These are phyloP conservation scores for Orbilia blumenaviensis DNA, from an alignment of 2,329 filamentous ascomycete species.

Conservation along the genomic window DNA sequence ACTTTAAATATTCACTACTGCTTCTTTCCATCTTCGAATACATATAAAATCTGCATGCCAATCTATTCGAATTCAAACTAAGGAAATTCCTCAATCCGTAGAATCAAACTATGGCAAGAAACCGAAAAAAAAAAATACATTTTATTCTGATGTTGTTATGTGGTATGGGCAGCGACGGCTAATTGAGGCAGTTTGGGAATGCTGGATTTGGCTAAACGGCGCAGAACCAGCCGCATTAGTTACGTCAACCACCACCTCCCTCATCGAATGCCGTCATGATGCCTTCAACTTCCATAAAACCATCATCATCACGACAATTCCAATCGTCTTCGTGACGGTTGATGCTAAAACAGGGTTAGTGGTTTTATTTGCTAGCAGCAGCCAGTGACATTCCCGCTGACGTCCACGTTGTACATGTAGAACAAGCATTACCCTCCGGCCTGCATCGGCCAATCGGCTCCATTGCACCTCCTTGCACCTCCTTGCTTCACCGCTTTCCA, in stretches of 20 bases:
- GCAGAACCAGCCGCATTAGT: conserved; percentile 6
- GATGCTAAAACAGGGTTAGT: background rate
- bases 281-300: background rate
- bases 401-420: conserved; percentile 1
- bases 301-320: background rate
- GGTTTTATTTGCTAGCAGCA: background rate
- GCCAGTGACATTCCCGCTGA: background rate
- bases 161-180: background rate
- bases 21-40: background rate
- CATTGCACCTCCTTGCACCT: conserved; percentile 5
- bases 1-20: background rate
- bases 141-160: background rate
- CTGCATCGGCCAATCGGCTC: conserved; percentile 2
- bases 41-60: too few species aligned
- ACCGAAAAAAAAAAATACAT: too few species aligned
- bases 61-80: too few species aligned
- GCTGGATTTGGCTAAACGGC: conserved; percentile 4
- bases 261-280: conserved; percentile 14
- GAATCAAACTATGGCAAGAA: too few species aligned
- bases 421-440: conserved; percentile 2
- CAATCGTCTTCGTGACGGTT: background rate
- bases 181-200: background rate
- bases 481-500: background rate
- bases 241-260: conserved; percentile 11
- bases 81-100: too few species aligned